A percentile compares a stretch with the other conserved stretches of the same genome.
phyloP scores from a whole-genome alignment of 2,329 filamentous ascomycete genomes.

The Aspergillus caelatus region DNA sequence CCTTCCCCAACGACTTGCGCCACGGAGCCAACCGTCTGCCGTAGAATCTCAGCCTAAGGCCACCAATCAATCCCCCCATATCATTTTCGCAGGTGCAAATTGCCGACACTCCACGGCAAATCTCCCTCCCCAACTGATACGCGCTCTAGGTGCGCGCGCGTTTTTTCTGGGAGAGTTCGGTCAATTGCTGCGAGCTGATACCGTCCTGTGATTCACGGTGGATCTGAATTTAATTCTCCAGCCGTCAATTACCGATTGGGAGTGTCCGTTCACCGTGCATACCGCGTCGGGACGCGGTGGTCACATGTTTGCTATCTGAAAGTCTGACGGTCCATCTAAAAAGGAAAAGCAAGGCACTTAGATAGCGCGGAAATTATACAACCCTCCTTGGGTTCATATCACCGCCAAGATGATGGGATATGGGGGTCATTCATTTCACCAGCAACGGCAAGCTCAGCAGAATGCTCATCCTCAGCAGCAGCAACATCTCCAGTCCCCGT shows the following conservation, averaged over 20 bases:
- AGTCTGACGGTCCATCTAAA: background rate
- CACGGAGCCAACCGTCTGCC: background rate
- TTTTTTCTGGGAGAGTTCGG: background rate
- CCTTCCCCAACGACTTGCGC: background rate
- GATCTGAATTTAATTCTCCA: background rate
- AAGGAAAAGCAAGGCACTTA: background rate
- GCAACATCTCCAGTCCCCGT: constrained; percentile 35
- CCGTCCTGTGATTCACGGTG: background rate
- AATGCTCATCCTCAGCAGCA: constrained; percentile 28
- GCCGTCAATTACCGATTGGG: background rate
- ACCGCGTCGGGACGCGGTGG: constrained; percentile 13
- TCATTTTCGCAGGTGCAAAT: background rate
- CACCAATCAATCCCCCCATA: background rate
- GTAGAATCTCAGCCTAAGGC: constrained; percentile 1
- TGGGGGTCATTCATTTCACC: constrained; percentile 34
- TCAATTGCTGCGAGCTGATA: background rate
- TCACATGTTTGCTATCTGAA: constrained; percentile 15
- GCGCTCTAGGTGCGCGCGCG: background rate
- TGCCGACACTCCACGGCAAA: constrained; percentile 1
- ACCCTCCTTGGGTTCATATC: background rate
- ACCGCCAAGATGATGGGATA: constrained; percentile 38
- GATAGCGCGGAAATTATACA: background rate
- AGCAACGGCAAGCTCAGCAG: constrained; percentile 28
- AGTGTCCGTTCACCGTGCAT: background rate
- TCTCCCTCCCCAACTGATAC: background rate